A percentile compares a stretch with the other conserved stretches of the same genome.
Conservation (phyloP, 139 green algal genomes). For the Volvox africanus region DNA sequence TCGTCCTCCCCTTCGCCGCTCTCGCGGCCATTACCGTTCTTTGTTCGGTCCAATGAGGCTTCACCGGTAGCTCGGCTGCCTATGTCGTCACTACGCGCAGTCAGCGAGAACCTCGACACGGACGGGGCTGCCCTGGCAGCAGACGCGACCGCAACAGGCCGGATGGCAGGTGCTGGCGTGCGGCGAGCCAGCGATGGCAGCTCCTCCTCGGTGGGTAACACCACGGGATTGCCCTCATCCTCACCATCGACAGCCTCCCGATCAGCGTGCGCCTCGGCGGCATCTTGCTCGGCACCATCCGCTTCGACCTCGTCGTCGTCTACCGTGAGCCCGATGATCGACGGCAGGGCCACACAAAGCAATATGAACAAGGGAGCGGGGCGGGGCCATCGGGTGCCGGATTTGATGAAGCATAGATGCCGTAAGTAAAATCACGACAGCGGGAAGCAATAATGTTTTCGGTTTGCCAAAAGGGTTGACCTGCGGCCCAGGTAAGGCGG, state of each 20-base stretch:
- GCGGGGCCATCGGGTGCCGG: neutral
- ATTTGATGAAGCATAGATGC: neutral
- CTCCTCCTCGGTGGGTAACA: conserved; percentile 28
- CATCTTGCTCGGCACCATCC: neutral
- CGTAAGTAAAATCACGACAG: too few species aligned
- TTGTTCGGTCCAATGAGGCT: neutral
- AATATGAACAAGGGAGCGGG: neutral
- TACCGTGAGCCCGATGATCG: neutral
- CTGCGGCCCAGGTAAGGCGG: too few species aligned
- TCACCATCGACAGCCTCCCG: neutral
- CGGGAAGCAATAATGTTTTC: too few species aligned
- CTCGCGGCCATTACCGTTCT: conserved; percentile 1
- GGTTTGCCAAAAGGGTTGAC: too few species aligned
- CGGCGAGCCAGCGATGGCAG: neutral
- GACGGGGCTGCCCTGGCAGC: neutral
- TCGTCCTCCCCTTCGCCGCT: neutral
- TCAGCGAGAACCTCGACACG: neutral
- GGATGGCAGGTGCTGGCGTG: neutral
- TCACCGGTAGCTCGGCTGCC: conserved; percentile 2
- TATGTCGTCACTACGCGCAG: neutral
- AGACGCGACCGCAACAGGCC: neutral
- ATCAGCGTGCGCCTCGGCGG: neutral
- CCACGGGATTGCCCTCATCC: neutral
- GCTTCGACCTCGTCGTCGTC: neutral
- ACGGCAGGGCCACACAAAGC: neutral